phyloP scores from a whole-genome alignment of 2,329 filamentous ascomycete genomes.

The Lizonia empirigonia region DNA sequence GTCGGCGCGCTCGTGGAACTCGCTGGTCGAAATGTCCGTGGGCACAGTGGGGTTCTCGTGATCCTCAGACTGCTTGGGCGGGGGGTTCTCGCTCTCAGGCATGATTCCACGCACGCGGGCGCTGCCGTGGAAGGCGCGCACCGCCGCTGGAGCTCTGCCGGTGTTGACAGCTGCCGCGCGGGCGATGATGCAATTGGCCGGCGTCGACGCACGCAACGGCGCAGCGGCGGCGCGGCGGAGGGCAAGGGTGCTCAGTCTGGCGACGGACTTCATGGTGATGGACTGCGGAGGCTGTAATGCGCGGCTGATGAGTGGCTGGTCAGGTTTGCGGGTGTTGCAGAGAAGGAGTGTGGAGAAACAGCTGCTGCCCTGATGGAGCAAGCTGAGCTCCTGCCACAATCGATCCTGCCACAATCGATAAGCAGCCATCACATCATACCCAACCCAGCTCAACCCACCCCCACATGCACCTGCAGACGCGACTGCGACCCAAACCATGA shows the following conservation, averaged over 20 bases:
- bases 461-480: conserved; percentile 5
- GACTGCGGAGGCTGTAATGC: background rate
- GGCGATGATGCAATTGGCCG: conserved; percentile 36
- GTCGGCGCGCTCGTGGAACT: conserved; percentile 82
- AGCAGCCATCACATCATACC: conserved; percentile 13
- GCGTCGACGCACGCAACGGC: conserved; percentile 27
- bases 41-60: conserved; percentile 55
- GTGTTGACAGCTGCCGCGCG: conserved; percentile 18
- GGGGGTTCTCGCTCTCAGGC: conserved; percentile 52
- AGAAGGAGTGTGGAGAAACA: background rate
- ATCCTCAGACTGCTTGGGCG: conserved; percentile 43
- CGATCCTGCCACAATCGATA: conserved; percentile 16
- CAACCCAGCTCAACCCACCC: background rate
- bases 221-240: conserved; percentile 32
- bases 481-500: conserved; percentile 65
- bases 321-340: conserved; percentile 4
- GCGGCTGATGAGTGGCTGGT: conserved; percentile 7
- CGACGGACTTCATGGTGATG: conserved; percentile 32
- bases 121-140: conserved; percentile 37
- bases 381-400: conserved; percentile 17
- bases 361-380: background rate
- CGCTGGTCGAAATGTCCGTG: conserved; percentile 68
- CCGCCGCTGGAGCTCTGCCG: conserved; percentile 10
- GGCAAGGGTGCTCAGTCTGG: conserved; percentile 26
- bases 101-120: conserved; percentile 46